Evolutionary conservation across 345 rosid species (phyloP).

Genomic region (Eucalyptus pauciflora): DNA sequence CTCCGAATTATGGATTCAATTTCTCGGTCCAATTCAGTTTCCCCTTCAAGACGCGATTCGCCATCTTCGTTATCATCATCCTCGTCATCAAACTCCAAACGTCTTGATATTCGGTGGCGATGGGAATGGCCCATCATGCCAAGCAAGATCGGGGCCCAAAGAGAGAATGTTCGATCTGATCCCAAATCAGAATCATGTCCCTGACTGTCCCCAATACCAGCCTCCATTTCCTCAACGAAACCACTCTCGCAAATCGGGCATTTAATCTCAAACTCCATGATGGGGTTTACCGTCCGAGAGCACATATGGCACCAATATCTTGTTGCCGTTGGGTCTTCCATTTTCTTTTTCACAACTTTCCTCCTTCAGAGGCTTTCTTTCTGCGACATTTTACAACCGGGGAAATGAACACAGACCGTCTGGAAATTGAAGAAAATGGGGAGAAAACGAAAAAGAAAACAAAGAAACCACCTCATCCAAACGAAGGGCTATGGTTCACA

Average conservation of each 20-base stretch:
- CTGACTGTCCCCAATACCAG: conserved; percentile 6
- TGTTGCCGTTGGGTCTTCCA: conserved; percentile 39
- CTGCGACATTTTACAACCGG: neutral
- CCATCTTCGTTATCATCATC: conserved; percentile 28
- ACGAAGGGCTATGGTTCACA: neutral
- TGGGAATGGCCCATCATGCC: conserved; percentile 70
- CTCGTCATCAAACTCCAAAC: conserved; percentile 37
- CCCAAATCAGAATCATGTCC: conserved; percentile 49
- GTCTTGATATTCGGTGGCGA: conserved; percentile 46
- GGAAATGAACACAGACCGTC: neutral
- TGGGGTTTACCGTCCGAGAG: conserved; percentile 54
- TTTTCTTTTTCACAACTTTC: neutral
- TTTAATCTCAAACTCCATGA: conserved; percentile 63
- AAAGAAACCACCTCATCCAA: neutral
- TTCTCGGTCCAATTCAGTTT: conserved; percentile 49
- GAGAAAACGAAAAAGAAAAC: neutral
- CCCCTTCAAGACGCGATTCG: conserved; percentile 29
- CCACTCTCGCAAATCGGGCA: conserved; percentile 74
- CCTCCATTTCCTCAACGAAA: conserved; percentile 37
- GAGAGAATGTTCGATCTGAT: conserved; percentile 65
- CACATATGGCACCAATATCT: conserved; percentile 69
- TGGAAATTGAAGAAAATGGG: neutral
- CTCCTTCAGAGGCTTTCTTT: neutral
- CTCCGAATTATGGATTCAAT: conserved; percentile 48
- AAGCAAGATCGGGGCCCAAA: conserved; percentile 80